Evolutionary conservation across 257 asterid species (phyloP), one percentile per base, ranked within the genome.

Genomic region (Nicotiana noctiflora): DNA sequence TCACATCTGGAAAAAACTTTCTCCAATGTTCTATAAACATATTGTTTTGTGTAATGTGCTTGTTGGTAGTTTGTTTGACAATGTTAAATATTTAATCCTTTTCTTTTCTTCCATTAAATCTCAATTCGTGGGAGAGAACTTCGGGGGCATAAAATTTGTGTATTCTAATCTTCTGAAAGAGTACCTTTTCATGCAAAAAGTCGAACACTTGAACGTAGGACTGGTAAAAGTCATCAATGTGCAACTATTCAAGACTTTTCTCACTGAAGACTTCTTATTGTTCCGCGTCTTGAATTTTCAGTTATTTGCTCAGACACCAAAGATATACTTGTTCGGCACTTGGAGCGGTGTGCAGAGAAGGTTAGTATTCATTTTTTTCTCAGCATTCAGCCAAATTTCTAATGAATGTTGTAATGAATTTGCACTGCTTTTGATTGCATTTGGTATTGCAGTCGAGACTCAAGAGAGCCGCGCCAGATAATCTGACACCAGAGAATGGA

Each of bases 391-490:
- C 18, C 56, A 51, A 56, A 12, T 40, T 11, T 5, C 17, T 55
- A 37, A 29, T n/a, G 17, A 9, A 77, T 57, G 25, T 40, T 37
- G 3, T 53, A 17, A 8, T 76, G 6, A 11, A 27, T 31, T 67
- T 34, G 49, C 14, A 10, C 14, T 60, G 40, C 66, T 77, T 76
- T 14, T 53, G 7, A 7, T 64, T 65, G 55, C 59, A 7, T 40
- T 52, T 64, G 12, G 57, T 13, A 34, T 74, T 74, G 79, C 84
- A 87, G 90, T 55, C 77, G 83, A 84, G 84, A 81, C 70, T 74
- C 21, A 87, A 87, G 86, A 83, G 90, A 75, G 86, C 90, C 19
- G 90, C 90, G 44, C 63, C 90, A 5, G 88, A 83, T 40, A 87
- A 53, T 83, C 77, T 84, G 63, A 32, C 75, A 6, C 83, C 86